These are phyloP conservation scores for Coemansia sp. DNA, from an alignment of 192 early-diverging fungal species.

Conservation along the genomic window DNA sequence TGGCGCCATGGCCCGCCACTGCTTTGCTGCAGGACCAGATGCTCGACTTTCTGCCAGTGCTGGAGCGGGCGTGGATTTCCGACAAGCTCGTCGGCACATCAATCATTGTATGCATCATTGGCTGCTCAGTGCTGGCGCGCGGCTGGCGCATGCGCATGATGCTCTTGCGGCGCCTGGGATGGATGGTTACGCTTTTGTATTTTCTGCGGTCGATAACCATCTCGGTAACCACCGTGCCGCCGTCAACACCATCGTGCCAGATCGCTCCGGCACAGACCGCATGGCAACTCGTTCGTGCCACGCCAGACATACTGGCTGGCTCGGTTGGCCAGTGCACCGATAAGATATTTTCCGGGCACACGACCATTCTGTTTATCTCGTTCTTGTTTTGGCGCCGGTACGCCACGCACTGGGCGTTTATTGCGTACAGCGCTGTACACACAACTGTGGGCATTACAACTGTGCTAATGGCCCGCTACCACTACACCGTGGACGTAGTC, in stretches of 20 bases:
- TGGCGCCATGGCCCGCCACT: conserved; percentile 22
- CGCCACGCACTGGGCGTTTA: conserved; percentile 48
- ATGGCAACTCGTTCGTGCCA: conserved; percentile 49
- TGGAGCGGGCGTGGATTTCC: conserved; percentile 51
- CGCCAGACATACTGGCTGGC: conserved; percentile 54
- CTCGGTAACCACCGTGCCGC: conserved; percentile 60
- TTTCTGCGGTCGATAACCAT: conserved; percentile 58
- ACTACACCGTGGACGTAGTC: conserved; percentile 65
- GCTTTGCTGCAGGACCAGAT: conserved; percentile 53
- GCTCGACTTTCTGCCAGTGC: conserved; percentile 52
- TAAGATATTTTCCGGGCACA: conserved; percentile 68
- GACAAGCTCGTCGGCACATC: conserved; percentile 57
- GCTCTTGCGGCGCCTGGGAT: conserved; percentile 55
- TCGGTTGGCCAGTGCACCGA: conserved; percentile 59
- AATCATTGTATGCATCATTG: conserved; percentile 46
- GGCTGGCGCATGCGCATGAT: conserved; percentile 58
- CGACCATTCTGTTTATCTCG: conserved; percentile 56
- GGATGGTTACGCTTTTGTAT: conserved; percentile 60
- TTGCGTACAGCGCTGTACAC: conserved; percentile 45
- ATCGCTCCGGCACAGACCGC: conserved; percentile 46
- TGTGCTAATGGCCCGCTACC: conserved; percentile 58
- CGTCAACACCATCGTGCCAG: conserved; percentile 43
- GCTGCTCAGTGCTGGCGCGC: conserved; percentile 36
- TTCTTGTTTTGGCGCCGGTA: conserved; percentile 59
- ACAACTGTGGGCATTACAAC: conserved; percentile 46